Evolutionary conservation across 768 basidiomycete species (phyloP).

Genomic region (Agaricus subrufescens): DNA sequence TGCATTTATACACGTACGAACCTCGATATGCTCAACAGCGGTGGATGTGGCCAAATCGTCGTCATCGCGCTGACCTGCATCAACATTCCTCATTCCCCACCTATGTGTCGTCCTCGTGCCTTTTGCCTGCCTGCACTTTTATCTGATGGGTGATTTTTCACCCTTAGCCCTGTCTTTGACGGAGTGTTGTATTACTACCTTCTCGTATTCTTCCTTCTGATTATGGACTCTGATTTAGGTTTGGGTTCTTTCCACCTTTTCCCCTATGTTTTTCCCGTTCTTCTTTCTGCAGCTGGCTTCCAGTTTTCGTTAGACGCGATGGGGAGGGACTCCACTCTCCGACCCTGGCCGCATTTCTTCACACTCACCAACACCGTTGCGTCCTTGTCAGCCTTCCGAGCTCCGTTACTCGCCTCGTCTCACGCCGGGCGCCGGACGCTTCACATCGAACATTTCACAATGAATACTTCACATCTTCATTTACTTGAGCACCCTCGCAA

Average conservation of each 20-base stretch:
- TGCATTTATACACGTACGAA: not conserved
- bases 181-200: slow-evolving; percentile 9
- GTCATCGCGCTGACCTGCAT: not conserved
- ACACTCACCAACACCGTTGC: not conserved
- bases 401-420: no score
- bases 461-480: not conserved
- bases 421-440: not conserved
- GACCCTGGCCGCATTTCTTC: not conserved
- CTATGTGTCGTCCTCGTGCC: slow-evolving; percentile 3
- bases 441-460: not conserved
- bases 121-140: slow-evolving; percentile 1
- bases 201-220: not conserved
- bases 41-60: not conserved
- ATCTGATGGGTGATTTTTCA: not conserved
- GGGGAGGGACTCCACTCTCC: not conserved
- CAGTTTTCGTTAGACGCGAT: not conserved
- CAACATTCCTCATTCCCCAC: not conserved
- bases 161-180: not conserved
- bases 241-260: not conserved
- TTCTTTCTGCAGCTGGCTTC: not conserved
- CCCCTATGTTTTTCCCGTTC: not conserved
- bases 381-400: not conserved
- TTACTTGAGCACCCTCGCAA: slow-evolving; percentile 1
- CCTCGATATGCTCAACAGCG: not conserved
- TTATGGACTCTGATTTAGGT: slow-evolving; percentile 1